Conservation (phyloP, 768 basidiomycete genomes). For the Hygrophorus pudorinus region DNA sequence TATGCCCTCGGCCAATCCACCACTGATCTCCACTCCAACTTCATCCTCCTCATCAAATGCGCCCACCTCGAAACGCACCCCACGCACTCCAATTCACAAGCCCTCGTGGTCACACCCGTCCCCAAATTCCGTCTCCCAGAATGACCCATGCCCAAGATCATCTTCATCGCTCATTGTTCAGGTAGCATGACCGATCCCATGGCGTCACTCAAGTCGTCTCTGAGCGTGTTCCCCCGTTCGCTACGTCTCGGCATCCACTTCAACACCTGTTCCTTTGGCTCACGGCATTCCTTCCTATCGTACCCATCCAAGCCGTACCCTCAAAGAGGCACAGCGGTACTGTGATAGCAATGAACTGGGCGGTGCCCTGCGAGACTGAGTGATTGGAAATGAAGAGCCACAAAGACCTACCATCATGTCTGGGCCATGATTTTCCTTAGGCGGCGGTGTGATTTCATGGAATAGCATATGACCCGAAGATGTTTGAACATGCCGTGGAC, state of each 20-base stretch:
- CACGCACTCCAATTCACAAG: conserved; percentile 2
- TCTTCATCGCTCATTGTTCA: conserved; percentile 2
- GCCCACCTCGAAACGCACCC: conserved; percentile 3
- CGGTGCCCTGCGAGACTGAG: too few species aligned
- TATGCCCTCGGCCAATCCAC: neutral
- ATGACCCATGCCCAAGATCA: conserved; percentile 1
- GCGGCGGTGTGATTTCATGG: too few species aligned
- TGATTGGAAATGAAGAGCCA: too few species aligned
- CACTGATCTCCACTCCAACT: neutral
- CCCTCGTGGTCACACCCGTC: conserved; percentile 4
- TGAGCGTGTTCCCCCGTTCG: conserved; percentile 2
- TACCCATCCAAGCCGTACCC: neutral
- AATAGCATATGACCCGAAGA: too few species aligned
- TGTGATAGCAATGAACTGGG: too few species aligned
- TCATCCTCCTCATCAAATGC: conserved; percentile 4
- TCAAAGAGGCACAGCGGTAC: conserved; percentile 1
- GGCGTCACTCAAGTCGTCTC: conserved; percentile 1
- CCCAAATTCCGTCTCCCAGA: conserved; percentile 3
- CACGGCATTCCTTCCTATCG: conserved; percentile 1
- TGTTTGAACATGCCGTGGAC: too few species aligned
- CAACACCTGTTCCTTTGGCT: conserved; percentile 5
- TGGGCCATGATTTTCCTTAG: too few species aligned
- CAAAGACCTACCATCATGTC: too few species aligned
- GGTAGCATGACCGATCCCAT: conserved; percentile 2
- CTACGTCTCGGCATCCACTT: conserved; percentile 1